Evolutionary conservation across 2,329 filamentous ascomycete species (phyloP).

Genomic region (Ambrosiella cleistominuta): DNA sequence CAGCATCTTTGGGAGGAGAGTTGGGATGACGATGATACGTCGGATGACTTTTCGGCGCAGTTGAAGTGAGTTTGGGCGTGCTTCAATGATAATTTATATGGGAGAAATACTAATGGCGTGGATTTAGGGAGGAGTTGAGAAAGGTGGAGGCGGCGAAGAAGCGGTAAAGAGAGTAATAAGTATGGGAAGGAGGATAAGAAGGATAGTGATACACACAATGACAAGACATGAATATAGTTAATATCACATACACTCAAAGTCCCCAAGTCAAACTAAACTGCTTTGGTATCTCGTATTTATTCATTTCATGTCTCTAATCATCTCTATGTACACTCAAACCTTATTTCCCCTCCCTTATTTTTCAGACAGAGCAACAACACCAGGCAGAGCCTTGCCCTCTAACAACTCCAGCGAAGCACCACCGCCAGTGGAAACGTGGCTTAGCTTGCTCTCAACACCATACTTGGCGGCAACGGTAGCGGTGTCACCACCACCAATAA

Average conservation of each 20-base stretch:
- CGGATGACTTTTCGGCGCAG: slow-evolving; percentile 88
- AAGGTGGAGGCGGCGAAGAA: slow-evolving; percentile 44
- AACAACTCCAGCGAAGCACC: slow-evolving; percentile 90
- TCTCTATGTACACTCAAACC: not conserved
- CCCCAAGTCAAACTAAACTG: not conserved
- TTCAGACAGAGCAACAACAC: slow-evolving; percentile 69
- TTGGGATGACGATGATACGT: slow-evolving; percentile 98
- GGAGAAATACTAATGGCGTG: not conserved
- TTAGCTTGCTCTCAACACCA: slow-evolving; percentile 86
- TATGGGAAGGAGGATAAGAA: not conserved
- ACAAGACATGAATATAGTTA: slow-evolving; percentile 9
- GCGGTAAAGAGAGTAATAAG: not conserved
- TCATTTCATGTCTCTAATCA: not conserved
- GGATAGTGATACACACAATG: not conserved
- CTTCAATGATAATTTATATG: not conserved
- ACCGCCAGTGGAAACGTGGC: slow-evolving; percentile 93
- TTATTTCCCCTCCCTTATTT: not conserved
- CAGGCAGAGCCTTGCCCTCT: slow-evolving; percentile 93
- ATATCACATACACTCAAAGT: not conserved
- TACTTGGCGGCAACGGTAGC: slow-evolving; percentile 97
- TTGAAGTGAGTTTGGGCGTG: slow-evolving; percentile 51
- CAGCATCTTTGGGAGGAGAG: slow-evolving; percentile 95
- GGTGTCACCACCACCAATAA: slow-evolving; percentile 96
- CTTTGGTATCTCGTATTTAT: not conserved
- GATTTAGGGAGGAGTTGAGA: slow-evolving; percentile 67